A percentile compares a stretch with the other conserved stretches of the same genome.
Evolutionary conservation across 306 rosid species (phyloP).

Genomic region (Malus sylvestris): DNA sequence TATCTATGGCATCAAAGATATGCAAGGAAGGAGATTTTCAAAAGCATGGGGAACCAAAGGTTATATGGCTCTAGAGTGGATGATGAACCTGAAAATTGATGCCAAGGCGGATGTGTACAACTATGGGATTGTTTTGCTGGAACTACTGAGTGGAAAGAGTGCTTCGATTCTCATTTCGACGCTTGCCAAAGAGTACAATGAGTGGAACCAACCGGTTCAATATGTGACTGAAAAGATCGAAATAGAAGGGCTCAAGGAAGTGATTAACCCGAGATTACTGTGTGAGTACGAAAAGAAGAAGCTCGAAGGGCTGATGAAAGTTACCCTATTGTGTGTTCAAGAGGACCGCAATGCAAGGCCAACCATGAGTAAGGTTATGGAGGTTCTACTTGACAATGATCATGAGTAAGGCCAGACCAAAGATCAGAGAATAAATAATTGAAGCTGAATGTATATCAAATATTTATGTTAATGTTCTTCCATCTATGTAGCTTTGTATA

Average conservation of each 20-base stretch:
- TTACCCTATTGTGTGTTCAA: conserved; percentile 22
- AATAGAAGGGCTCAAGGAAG: conserved; percentile 15
- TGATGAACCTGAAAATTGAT: conserved; percentile 32
- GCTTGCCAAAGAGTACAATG: background rate
- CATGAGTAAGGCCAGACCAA: background rate
- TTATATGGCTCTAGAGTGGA: conserved; percentile 43
- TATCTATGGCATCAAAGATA: conserved; percentile 8
- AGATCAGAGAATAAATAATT: background rate
- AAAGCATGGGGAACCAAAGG: conserved; percentile 40
- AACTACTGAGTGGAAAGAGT: conserved; percentile 26
- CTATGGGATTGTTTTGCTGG: conserved; percentile 35
- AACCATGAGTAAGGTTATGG: conserved; percentile 33
- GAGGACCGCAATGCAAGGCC: conserved; percentile 35
- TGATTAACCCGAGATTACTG: conserved; percentile 16
- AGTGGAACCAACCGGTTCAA: conserved; percentile 16
- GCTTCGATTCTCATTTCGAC: conserved; percentile 6
- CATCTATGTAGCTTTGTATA: background rate
- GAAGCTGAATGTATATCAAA: background rate
- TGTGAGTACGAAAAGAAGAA: background rate
- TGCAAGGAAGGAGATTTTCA: conserved; percentile 12
- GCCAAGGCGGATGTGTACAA: conserved; percentile 42
- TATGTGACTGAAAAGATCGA: conserved; percentile 17
- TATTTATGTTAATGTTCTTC: background rate
- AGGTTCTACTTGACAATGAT: conserved; percentile 16
- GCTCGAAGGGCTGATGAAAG: conserved; percentile 19